Evolutionary conservation across 2,329 filamentous ascomycete species (phyloP).

Genomic region (Cercospora janseana): DNA sequence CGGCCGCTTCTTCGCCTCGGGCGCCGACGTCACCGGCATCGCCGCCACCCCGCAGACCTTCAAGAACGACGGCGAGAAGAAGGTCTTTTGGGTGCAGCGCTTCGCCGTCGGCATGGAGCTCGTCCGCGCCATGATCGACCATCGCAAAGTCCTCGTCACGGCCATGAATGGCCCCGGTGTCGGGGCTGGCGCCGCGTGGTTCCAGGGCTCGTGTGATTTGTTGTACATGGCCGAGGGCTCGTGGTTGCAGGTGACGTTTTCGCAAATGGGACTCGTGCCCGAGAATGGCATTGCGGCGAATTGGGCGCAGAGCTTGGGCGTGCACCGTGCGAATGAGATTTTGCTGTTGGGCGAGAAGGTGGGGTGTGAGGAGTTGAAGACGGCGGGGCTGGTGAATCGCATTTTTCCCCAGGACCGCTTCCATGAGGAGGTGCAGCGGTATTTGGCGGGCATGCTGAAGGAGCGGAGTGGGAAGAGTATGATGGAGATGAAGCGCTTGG

Average conservation of each 20-base stretch:
- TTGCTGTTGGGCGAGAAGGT: slow-evolving; percentile 32
- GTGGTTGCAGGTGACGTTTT: slow-evolving; percentile 33
- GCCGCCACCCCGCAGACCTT: slow-evolving; percentile 20
- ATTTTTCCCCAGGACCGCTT: slow-evolving; percentile 32
- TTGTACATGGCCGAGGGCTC: slow-evolving; percentile 32
- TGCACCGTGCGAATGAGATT: slow-evolving; percentile 32
- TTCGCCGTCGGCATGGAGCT: slow-evolving; percentile 30
- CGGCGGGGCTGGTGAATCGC: slow-evolving; percentile 31
- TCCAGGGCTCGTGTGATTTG: slow-evolving; percentile 31
- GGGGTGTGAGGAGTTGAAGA: slow-evolving; percentile 29
- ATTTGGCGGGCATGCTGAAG: slow-evolving; percentile 29
- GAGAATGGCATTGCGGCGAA: slow-evolving; percentile 30
- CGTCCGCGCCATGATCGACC: slow-evolving; percentile 31
- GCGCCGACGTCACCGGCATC: slow-evolving; percentile 32
- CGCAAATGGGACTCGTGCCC: slow-evolving; percentile 30
- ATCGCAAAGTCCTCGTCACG: slow-evolving; percentile 33
- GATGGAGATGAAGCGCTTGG: slow-evolving; percentile 34
- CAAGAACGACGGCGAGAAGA: slow-evolving; percentile 31
- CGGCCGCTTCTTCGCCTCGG: slow-evolving; percentile 32
- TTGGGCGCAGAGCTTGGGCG: slow-evolving; percentile 30
- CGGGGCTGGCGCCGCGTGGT: slow-evolving; percentile 33
- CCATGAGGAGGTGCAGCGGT: slow-evolving; percentile 27
- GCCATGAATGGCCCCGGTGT: slow-evolving; percentile 33
- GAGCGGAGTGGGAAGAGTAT: slow-evolving; percentile 30
- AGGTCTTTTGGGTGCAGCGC: slow-evolving; percentile 29